These are phyloP conservation scores for Leccinum disarticulatum DNA, from an alignment of 768 basidiomycete species.

Conservation along the genomic window DNA sequence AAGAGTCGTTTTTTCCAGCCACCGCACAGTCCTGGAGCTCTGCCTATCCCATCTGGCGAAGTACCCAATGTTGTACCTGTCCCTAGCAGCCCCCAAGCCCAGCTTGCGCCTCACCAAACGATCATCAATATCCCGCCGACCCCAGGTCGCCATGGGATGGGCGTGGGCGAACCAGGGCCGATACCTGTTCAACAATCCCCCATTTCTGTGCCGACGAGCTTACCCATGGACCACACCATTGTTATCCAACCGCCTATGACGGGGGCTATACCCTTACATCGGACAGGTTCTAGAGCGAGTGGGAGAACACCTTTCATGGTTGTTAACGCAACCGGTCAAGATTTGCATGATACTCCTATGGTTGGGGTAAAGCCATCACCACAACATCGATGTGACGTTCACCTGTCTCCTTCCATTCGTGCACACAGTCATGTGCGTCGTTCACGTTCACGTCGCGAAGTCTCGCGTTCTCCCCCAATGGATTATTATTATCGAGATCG, in stretches of 20 bases:
- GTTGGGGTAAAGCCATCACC: slow-evolving; percentile 14
- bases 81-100: slow-evolving; percentile 9
- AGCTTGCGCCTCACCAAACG: neutral
- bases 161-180: neutral
- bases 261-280: slow-evolving; percentile 13
- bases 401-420: slow-evolving; percentile 27
- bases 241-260: slow-evolving; percentile 20
- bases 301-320: slow-evolving; percentile 17
- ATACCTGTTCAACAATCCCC: slow-evolving; percentile 7
- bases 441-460: neutral
- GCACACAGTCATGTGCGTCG: slow-evolving; percentile 12
- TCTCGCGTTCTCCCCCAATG: slow-evolving; percentile 10
- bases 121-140: neutral
- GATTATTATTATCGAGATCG: slow-evolving; percentile 4
- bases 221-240: slow-evolving; percentile 3
- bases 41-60: slow-evolving; percentile 14
- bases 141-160: neutral
- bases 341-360: slow-evolving; percentile 21
- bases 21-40: slow-evolving; percentile 13
- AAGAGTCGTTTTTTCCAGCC: slow-evolving; percentile 21
- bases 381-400: slow-evolving; percentile 10
- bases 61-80: slow-evolving; percentile 20
- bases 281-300: slow-evolving; percentile 19
- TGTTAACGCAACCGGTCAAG: slow-evolving; percentile 14
- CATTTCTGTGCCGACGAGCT: slow-evolving; percentile 1